Conservation (phyloP, 2,329 filamentous ascomycete species). For the Claviceps sp. region DNA sequence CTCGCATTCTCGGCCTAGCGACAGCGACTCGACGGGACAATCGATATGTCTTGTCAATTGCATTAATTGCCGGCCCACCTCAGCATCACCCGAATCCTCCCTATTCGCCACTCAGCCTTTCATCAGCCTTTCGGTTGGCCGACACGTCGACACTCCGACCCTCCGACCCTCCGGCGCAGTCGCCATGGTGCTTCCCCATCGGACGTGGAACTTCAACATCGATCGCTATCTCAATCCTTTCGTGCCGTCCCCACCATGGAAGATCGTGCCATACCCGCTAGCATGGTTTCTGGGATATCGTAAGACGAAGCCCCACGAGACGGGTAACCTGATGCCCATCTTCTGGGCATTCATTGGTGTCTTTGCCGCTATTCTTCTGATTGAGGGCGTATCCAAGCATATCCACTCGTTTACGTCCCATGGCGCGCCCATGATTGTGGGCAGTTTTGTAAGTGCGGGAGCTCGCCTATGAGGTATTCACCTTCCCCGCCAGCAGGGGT, state of each 20-base stretch:
- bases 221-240: slow-evolving; percentile 63
- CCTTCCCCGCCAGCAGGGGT: no score
- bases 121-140: background rate
- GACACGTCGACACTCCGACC: background rate
- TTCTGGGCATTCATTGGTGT: slow-evolving; percentile 53
- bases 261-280: slow-evolving; percentile 48
- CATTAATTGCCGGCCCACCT: no score
- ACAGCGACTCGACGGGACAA: no score
- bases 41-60: no score
- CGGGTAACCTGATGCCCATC: slow-evolving; percentile 46
- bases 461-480: no score
- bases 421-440: slow-evolving; percentile 48
- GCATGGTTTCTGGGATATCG: slow-evolving; percentile 58
- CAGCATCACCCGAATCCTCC: no score
- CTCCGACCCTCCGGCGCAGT: no score
- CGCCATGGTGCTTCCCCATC: slow-evolving; percentile 8
- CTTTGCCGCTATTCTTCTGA: slow-evolving; percentile 45
- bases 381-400: slow-evolving; percentile 41
- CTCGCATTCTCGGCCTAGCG: no score
- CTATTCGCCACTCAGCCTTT: no score
- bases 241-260: slow-evolving; percentile 52
- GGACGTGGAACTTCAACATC: slow-evolving; percentile 52
- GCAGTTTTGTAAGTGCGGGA: slow-evolving; percentile 47
- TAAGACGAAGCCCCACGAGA: slow-evolving; percentile 17
- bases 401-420: slow-evolving; percentile 39